phyloP scores from a whole-genome alignment of 2,329 filamentous ascomycete species.

The Diaporthe longicolla region DNA sequence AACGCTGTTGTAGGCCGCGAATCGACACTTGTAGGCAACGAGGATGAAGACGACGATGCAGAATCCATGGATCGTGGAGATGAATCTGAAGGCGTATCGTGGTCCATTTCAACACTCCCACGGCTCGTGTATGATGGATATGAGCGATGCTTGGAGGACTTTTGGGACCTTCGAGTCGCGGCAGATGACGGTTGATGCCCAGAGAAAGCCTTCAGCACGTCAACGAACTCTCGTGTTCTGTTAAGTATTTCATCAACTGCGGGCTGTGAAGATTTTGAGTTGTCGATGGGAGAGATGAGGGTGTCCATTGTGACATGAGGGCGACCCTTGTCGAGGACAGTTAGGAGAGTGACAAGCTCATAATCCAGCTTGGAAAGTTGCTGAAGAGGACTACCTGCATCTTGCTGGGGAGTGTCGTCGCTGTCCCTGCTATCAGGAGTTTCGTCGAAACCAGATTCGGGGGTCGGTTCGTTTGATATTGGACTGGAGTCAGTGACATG shows the following conservation, averaged over 20 bases:
- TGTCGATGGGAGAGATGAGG: not conserved
- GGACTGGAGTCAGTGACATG: too few relatives aligned
- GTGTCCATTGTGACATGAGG: not conserved
- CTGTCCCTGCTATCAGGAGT: not conserved
- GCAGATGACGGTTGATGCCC: too few relatives aligned
- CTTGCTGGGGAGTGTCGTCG: not conserved
- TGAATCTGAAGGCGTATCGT: not conserved
- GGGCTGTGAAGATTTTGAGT: not conserved
- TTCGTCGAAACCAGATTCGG: not conserved
- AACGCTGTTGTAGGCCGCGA: not conserved
- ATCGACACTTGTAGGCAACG: too few relatives aligned
- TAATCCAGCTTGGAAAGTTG: not conserved
- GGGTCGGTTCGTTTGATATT: not conserved
- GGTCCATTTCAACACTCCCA: too few relatives aligned
- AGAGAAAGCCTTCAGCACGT: not conserved
- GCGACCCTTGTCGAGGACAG: not conserved
- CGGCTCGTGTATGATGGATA: too few relatives aligned
- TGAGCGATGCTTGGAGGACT: not conserved
- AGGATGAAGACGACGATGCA: not conserved
- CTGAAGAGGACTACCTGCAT: too few relatives aligned
- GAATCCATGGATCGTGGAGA: not conserved
- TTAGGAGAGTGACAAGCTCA: not conserved
- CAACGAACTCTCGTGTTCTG: slow-evolving; percentile 3
- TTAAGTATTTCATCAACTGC: not conserved
- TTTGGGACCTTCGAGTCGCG: not conserved